phyloP scores from a whole-genome alignment of 108 stramenopile species.

The Pinguiococcus pyrenoidosus region DNA sequence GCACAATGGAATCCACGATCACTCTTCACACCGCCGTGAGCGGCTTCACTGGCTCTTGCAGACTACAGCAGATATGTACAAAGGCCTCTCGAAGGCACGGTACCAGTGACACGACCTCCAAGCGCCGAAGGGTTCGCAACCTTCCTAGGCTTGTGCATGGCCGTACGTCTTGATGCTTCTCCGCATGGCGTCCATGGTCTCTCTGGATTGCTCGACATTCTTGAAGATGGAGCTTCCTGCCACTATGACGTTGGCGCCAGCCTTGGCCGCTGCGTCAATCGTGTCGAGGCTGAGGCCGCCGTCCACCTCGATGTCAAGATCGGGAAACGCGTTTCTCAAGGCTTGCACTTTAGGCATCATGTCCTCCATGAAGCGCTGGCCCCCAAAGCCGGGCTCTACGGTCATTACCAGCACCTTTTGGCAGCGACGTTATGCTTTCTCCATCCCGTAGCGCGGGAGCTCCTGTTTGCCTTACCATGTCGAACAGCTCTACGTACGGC shows the following conservation, averaged over 20 bases:
- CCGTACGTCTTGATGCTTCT: conserved; percentile 42
- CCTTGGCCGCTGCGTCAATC: conserved; percentile 59
- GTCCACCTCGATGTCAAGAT: conserved; percentile 71
- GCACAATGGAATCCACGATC: too few species aligned
- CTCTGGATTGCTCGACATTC: conserved; percentile 36
- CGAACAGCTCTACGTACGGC: conserved; percentile 48
- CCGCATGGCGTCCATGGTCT: conserved; percentile 39
- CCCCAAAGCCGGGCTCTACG: conserved; percentile 75
- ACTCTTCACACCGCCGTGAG: too few species aligned
- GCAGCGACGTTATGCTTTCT: too few species aligned
- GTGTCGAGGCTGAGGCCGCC: conserved; percentile 68
- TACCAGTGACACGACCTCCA: too few species aligned
- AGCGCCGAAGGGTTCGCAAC: too few species aligned
- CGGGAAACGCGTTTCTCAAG: conserved; percentile 49
- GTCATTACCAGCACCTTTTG: conserved; percentile 81
- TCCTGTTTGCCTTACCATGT: too few species aligned
- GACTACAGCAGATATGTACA: too few species aligned
- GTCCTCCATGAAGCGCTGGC: conserved; percentile 66
- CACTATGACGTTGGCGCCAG: conserved; percentile 80
- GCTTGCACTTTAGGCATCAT: conserved; percentile 69
- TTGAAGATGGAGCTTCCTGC: conserved; percentile 60
- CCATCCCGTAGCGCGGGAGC: too few species aligned
- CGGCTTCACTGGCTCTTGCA: too few species aligned
- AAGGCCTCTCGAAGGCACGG: too few species aligned
- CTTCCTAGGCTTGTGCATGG: too few species aligned